Conservation (phyloP, 257 asterid genomes). For the Eustoma russellianum region DNA sequence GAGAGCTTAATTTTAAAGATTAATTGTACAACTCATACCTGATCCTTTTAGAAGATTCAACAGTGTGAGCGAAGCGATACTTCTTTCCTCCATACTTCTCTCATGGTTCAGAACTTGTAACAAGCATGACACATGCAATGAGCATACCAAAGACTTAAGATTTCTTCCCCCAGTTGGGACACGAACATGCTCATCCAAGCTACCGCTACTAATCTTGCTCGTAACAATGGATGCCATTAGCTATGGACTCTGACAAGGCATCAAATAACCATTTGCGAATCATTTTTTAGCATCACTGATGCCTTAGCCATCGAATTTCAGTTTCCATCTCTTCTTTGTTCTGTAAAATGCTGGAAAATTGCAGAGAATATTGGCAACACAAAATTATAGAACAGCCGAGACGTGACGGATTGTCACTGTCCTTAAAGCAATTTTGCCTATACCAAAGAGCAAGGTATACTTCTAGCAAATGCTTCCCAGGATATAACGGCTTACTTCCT, state of each 20-base stretch:
- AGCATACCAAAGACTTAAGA: conserved; percentile 36
- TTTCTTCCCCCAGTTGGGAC: conserved; percentile 28
- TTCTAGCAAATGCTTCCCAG: no score
- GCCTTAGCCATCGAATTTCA: conserved; percentile 66
- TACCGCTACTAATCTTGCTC: conserved; percentile 61
- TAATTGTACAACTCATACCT: conserved; percentile 26
- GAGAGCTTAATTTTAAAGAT: not conserved
- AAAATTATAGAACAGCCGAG: no score
- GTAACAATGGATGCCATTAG: conserved; percentile 54
- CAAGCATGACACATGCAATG: conserved; percentile 41
- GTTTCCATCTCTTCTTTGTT: conserved; percentile 36
- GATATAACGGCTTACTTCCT: no score
- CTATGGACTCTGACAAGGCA: conserved; percentile 53
- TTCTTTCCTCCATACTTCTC: conserved; percentile 47
- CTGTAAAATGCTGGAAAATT: conserved; percentile 28
- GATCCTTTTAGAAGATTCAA: conserved; percentile 41
- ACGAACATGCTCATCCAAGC: conserved; percentile 59
- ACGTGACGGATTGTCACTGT: no score
- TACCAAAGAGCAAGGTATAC: no score
- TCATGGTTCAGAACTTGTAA: conserved; percentile 29
- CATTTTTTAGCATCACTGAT: conserved; percentile 30
- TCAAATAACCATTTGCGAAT: conserved; percentile 32
- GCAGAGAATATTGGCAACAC: no score
- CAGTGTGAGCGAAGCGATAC: conserved; percentile 55
- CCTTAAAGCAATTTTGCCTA: no score